Base-by-base conservation (phyloP, 139 green algal species). In the Haematococcus lacustris region DNA sequence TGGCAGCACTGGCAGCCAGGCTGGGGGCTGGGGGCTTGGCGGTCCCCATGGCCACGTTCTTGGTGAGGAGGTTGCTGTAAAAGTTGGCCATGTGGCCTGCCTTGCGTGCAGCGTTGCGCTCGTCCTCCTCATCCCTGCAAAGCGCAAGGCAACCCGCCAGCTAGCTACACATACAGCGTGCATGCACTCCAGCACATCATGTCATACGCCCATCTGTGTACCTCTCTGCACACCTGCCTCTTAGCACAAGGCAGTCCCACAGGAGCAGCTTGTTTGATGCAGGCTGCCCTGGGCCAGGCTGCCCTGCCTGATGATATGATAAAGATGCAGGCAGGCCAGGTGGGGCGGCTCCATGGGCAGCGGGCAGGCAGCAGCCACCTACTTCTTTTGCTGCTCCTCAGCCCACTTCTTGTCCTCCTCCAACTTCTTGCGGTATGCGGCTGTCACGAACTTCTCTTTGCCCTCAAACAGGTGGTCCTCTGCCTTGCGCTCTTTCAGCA, bases 371-470 rank as follows among this genome's bases (percentile, higher is more conserved):
- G 43, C 43, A 53, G 28, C 57, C 61, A 70, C 67, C 2, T 70
- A 86, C 87, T 75, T 89, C 40, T 80, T 53, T 35, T 79, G 75
- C 77, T 89, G 77, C 66, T 81, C 74, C 71, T 85, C 86, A 63
- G 76, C 57, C 83, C 83, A 94, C 67, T 83, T 84, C 77, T 89
- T 78, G 39, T 96, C 85, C 78, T 98, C 94, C 73, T 96, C 90
- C 51, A 98, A 86, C 77, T 98, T 98, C 66, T 88, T 88, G 32
- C 88, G 86, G 85, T 98, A 98, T 2, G 91, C 92, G 1, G 77
- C 66, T 0, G 94, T 98, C 21, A 98, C 86, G 79, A 98, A 98
- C 71, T 90, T 91, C 73, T 98, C 94, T 80, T 96, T 94, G 78
- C 92, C 85, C 0, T 90, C 91, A 80, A 87, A 98, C 80, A 95